phyloP scores from a whole-genome alignment of 345 rosid species.

The Clarkia xantiana region DNA sequence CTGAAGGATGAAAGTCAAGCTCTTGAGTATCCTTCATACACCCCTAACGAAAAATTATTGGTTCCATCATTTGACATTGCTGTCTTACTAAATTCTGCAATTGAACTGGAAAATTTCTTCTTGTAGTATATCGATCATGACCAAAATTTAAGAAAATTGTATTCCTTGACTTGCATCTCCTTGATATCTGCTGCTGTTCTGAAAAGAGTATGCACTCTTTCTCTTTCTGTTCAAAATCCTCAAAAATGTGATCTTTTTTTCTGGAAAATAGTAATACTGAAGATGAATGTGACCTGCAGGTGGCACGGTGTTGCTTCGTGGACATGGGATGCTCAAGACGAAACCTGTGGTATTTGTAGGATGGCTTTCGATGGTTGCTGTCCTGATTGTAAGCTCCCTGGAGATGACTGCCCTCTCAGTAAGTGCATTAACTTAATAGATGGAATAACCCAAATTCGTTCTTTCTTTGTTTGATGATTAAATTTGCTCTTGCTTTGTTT shows the following conservation, averaged over 20 bases:
- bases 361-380: conserved; percentile 97
- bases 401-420: conserved; percentile 89
- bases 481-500: too few species aligned
- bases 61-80: not conserved
- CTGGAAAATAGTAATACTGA: too few species aligned
- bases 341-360: conserved; percentile 91
- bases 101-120: not conserved
- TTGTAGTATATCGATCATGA: too few species aligned
- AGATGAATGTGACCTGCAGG: conserved; percentile 15
- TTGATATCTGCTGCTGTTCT: too few species aligned
- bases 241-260: too few species aligned
- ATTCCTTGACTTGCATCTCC: too few species aligned
- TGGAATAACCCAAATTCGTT: too few species aligned
- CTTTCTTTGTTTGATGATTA: too few species aligned
- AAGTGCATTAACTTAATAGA: conserved; percentile 10
- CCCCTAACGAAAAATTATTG: not conserved
- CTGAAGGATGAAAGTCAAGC: conserved; percentile 41
- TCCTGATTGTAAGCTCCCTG: conserved; percentile 82
- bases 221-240: too few species aligned
- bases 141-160: not conserved
- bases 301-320: conserved; percentile 96
- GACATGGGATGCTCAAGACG: conserved; percentile 98
- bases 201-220: too few species aligned
- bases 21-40: conserved; percentile 42
- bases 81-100: not conserved